phyloP scores from a whole-genome alignment of 257 asterid genomes.

The Solanum infundibuliforme region DNA sequence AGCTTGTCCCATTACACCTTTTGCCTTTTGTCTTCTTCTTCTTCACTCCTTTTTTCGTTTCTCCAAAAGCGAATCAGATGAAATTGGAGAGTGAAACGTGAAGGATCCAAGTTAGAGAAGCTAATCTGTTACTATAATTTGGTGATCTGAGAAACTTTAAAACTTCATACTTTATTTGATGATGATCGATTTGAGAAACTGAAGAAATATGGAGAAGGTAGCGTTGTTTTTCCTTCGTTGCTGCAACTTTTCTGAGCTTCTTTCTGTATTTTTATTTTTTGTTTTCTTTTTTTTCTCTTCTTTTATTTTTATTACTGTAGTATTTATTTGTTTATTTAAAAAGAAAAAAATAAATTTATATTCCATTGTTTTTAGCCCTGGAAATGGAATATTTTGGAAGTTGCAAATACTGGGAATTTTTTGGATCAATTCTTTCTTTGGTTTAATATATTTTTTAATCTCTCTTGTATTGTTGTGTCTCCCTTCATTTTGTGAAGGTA shows the following conservation, averaged over 20 bases:
- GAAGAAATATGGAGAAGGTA: not conserved
- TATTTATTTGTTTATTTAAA: not conserved
- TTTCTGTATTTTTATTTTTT: too few species aligned
- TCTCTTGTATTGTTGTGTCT: not conserved
- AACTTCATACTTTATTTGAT: not conserved
- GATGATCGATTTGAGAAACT: not conserved
- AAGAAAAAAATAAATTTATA: not conserved
- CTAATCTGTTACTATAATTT: not conserved
- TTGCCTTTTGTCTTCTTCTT: not conserved
- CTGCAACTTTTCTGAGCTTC: not conserved
- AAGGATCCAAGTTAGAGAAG: not conserved
- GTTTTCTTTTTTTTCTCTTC: not conserved
- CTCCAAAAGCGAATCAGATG: not conserved
- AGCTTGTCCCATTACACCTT: slow-evolving; percentile 73
- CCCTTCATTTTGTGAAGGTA: not conserved
- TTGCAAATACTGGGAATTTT: not conserved
- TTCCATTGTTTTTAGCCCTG: not conserved
- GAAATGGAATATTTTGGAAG: not conserved
- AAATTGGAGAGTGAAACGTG: not conserved
- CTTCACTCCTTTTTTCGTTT: not conserved
- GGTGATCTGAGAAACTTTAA: not conserved
- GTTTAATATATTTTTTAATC: not conserved
- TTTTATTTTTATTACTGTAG: not conserved
- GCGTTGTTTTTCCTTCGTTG: not conserved
- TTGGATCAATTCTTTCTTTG: not conserved